These are phyloP conservation scores for Malassezia restricta DNA, from an alignment of 1,284 basidiomycete genomes.

Conservation along the genomic window DNA sequence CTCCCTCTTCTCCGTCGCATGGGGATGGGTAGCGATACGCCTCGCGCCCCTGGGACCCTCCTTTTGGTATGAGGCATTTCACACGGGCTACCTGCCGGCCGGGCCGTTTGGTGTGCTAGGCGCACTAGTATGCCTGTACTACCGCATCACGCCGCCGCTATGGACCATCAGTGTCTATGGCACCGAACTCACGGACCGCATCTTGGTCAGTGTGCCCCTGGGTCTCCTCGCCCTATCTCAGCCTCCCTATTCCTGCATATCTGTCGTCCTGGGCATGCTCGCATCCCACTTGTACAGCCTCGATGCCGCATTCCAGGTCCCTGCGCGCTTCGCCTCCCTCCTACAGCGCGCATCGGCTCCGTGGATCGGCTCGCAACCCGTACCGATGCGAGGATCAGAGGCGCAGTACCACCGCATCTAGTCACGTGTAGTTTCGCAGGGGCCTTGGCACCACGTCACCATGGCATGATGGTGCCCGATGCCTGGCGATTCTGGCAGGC, in stretches of 20 bases:
- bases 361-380: constrained; percentile 1
- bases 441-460: neutral
- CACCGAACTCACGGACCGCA: constrained; percentile 7
- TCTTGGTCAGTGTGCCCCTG: neutral
- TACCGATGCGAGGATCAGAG: constrained; percentile 6
- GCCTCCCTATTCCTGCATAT: neutral
- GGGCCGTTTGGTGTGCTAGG: constrained; percentile 10
- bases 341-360: neutral
- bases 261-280: constrained; percentile 5
- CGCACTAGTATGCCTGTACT: constrained; percentile 1
- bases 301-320: neutral
- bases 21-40: neutral
- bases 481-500: constrained; percentile 3
- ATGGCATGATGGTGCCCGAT: neutral
- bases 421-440: neutral
- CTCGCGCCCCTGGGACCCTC: neutral
- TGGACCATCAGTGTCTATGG: constrained; percentile 10
- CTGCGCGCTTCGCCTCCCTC: neutral
- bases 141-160: neutral
- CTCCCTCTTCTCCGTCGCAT: constrained; percentile 1
- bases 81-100: constrained; percentile 8
- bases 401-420: constrained; percentile 4
- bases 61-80: neutral
- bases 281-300: constrained; percentile 6
- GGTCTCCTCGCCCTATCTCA: constrained; percentile 6